Evolutionary conservation across 208 protist species (phyloP).

Genomic region (Kentomonas sorsogonicus): DNA sequence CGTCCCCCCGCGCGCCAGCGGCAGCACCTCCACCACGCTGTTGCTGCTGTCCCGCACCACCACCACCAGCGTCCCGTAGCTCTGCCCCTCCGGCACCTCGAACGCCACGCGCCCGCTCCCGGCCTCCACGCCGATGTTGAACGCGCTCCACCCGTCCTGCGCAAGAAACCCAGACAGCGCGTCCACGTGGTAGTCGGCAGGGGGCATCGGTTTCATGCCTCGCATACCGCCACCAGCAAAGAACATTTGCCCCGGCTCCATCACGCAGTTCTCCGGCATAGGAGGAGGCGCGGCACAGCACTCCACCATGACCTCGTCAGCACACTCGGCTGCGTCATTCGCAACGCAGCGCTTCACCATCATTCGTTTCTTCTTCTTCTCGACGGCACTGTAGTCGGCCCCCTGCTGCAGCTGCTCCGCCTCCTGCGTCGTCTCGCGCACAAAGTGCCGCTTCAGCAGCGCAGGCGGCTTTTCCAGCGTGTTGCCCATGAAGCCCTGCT

Average conservation of each 20-base stretch:
- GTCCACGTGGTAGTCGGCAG: slow-evolving; percentile 11
- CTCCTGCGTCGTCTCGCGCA: slow-evolving; percentile 12
- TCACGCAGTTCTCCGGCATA: neutral
- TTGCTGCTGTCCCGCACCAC: slow-evolving; percentile 3
- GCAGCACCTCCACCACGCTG: neutral
- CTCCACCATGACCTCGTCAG: neutral
- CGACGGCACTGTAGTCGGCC: neutral
- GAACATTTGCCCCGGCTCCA: too few species aligned
- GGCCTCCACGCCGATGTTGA: slow-evolving; percentile 8
- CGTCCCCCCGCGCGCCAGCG: neutral
- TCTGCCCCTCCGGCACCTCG: slow-evolving; percentile 3
- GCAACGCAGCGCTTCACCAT: neutral
- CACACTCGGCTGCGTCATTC: neutral
- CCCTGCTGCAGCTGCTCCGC: slow-evolving; percentile 8
- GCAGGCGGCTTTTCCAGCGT: slow-evolving; percentile 21
- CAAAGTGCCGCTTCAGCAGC: slow-evolving; percentile 18
- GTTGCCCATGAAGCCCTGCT: slow-evolving; percentile 11
- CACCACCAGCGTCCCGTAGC: slow-evolving; percentile 12
- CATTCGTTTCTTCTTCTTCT: neutral
- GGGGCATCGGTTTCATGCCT: neutral
- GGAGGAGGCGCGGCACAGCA: neutral
- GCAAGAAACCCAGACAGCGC: slow-evolving; percentile 10
- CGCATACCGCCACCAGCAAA: neutral
- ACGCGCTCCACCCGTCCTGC: slow-evolving; percentile 7
- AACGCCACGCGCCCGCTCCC: slow-evolving; percentile 8